phyloP scores from a whole-genome alignment of 345 rosid genomes.

The Linum tenue region DNA sequence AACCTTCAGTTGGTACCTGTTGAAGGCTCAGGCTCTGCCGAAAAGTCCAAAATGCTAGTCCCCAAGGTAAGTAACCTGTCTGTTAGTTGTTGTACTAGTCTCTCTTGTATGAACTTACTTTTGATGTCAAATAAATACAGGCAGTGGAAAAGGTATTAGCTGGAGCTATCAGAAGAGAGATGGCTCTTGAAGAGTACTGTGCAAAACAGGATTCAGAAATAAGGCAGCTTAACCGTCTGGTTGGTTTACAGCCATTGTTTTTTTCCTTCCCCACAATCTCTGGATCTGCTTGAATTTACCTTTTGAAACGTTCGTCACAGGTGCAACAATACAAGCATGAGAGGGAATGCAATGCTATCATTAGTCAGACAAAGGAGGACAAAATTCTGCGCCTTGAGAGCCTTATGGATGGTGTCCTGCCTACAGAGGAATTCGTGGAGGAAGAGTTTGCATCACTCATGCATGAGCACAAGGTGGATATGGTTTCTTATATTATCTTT shows the following conservation, averaged over 20 bases:
- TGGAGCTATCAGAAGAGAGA: conserved; percentile 94
- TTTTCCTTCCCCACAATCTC: conserved; percentile 2
- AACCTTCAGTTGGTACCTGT: conserved; percentile 51
- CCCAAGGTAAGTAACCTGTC: conserved; percentile 51
- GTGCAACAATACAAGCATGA: conserved; percentile 98
- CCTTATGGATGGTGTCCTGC: conserved; percentile 94
- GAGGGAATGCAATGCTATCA: conserved; percentile 89
- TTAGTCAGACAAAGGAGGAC: conserved; percentile 84
- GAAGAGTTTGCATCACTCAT: conserved; percentile 71
- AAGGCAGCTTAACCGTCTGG: conserved; percentile 87
- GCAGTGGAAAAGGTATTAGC: conserved; percentile 95
- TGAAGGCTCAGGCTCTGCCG: conserved; percentile 45
- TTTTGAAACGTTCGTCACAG: conserved; percentile 30
- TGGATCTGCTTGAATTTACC: conserved; percentile 10
- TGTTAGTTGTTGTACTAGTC: conserved; percentile 1
- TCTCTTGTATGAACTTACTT: conserved; percentile 9
- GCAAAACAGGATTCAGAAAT: conserved; percentile 83
- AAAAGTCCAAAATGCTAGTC: conserved; percentile 56
- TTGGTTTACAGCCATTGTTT: conserved; percentile 21
- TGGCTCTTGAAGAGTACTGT: conserved; percentile 93
- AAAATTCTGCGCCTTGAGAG: conserved; percentile 88
- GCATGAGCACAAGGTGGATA: conserved; percentile 64
- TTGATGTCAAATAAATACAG: conserved; percentile 27
- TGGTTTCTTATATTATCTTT: conserved; percentile 13
- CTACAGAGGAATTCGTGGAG: conserved; percentile 74